Base-by-base conservation (phyloP, 2,329 filamentous ascomycete species). In the Alternaria sp. region DNA sequence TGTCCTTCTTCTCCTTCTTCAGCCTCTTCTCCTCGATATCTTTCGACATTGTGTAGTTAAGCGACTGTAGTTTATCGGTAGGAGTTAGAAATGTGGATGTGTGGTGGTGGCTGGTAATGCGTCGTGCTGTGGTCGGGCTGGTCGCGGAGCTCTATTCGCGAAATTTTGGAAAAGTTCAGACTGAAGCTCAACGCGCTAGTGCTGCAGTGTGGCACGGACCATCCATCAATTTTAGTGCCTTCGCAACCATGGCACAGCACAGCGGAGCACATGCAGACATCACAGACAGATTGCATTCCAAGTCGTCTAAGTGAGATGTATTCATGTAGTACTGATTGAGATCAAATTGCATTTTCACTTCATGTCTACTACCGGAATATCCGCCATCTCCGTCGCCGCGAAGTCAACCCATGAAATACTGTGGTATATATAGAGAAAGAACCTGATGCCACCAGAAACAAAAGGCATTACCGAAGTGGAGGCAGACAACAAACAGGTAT, bases 1-100 rank as follows among this genome's bases (percentile, higher is more conserved):
- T 82, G 55, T 81, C 79, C 74, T 83, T 90, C 84, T 91, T 91
- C 43, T 80, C 79, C 75, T 79, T 79, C 71, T 77, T 78, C 50
- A 76, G 59, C 69, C 75, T 80, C 72, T 78, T 79, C 66, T 79
- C 78, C 55, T 74, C 67, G 22, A 69, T 64, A 59, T 76, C 74
- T 65, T 81, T 80, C 64, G 70, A 74, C 76, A 78, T 78, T 64
- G 51, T 72, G 65, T 53, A 50, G 41, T 12, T 49, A 25, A 57
- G 45, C 59, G 55, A 60, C 46, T 43, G 46, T 34, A 32, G 38
- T 51, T 38, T 55, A 11, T 22, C 45, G 46, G 54, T 38, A 40
- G 10, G 22, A 40, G 38, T 27, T 50, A 20, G 14, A 51, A 30
- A 46, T 16, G 54, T 54, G 49, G 27, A 32, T 27, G 6, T 45